A percentile compares a stretch with the other conserved stretches of the same genome.
Conservation (phyloP, 805 yeast species). For the Saccharomyces eubayanus region DNA sequence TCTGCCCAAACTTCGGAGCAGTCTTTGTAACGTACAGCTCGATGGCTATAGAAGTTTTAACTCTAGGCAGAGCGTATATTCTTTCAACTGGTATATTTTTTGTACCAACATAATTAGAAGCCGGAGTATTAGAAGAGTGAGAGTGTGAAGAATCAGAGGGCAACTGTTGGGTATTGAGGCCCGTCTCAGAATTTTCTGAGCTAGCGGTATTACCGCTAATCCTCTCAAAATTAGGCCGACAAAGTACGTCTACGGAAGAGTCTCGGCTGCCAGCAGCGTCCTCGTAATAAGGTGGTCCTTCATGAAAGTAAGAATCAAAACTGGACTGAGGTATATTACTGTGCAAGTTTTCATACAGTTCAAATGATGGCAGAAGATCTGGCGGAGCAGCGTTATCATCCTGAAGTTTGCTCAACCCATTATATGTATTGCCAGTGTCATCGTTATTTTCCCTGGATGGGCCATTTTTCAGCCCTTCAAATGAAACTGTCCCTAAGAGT, state of each 20-base stretch:
- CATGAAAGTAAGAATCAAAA: slow-evolving; percentile 1
- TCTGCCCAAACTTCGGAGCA: slow-evolving; percentile 6
- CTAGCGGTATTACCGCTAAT: not conserved
- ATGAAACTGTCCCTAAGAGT: not conserved
- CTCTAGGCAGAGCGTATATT: slow-evolving; percentile 7
- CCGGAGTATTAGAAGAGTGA: not conserved
- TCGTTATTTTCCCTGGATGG: not conserved
- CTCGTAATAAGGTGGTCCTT: slow-evolving; percentile 3
- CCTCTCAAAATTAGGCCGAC: not conserved
- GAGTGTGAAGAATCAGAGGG: not conserved
- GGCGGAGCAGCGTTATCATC: not conserved
- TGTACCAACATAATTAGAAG: not conserved
- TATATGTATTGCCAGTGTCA: not conserved
- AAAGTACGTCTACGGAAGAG: not conserved
- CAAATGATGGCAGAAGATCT: slow-evolving; percentile 11
- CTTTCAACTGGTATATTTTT: slow-evolving; percentile 8
- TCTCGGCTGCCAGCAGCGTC: not conserved
- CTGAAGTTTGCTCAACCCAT: not conserved
- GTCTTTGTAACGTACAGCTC: slow-evolving; percentile 6
- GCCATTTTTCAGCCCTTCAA: not conserved
- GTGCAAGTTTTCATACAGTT: slow-evolving; percentile 9
- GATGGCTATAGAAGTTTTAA: slow-evolving; percentile 9
- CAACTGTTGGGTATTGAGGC: not conserved
- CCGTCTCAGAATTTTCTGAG: not conserved
- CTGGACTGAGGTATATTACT: slow-evolving; percentile 7